Evolutionary conservation across 306 rosid genomes (phyloP).

Genomic region (Macrotyloma uniflorum): DNA sequence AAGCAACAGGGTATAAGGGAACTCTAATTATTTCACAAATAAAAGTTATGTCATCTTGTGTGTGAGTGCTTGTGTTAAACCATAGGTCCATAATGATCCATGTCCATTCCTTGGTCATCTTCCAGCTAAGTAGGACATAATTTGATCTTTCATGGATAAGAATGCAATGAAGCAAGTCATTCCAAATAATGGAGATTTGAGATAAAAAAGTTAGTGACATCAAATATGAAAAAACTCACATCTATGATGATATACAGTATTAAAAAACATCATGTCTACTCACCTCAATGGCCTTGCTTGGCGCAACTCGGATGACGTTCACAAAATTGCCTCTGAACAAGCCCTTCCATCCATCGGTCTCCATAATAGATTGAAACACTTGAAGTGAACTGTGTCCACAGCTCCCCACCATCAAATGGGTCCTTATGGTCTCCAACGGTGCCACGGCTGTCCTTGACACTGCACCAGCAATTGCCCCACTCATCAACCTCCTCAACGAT

Average conservation of each 20-base stretch:
- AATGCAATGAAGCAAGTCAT: neutral
- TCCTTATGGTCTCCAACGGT: slow-evolving; percentile 67
- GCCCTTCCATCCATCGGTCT: slow-evolving; percentile 69
- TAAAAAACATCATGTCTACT: slow-evolving; percentile 17
- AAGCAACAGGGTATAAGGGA: neutral
- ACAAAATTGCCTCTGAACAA: slow-evolving; percentile 62
- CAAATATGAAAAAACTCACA: neutral
- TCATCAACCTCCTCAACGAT: slow-evolving; percentile 58
- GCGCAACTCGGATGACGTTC: slow-evolving; percentile 64
- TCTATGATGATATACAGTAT: neutral
- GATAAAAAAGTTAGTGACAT: neutral
- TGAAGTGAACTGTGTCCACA: slow-evolving; percentile 48
- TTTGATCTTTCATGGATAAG: neutral
- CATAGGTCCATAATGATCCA: neutral
- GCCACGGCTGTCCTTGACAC: slow-evolving; percentile 64
- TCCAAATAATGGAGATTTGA: neutral
- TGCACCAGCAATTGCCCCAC: slow-evolving; percentile 78
- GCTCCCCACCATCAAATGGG: slow-evolving; percentile 70
- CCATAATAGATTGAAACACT: slow-evolving; percentile 61
- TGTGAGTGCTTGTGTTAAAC: neutral
- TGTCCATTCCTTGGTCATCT: neutral
- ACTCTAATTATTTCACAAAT: neutral
- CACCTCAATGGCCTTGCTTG: slow-evolving; percentile 75
- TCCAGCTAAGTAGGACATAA: neutral
- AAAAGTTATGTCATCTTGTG: neutral